Evolutionary conservation across 331 rosid genomes (phyloP), one percentile per base, ranked within the genome.

Genomic region (Phaseolus coccineus): DNA sequence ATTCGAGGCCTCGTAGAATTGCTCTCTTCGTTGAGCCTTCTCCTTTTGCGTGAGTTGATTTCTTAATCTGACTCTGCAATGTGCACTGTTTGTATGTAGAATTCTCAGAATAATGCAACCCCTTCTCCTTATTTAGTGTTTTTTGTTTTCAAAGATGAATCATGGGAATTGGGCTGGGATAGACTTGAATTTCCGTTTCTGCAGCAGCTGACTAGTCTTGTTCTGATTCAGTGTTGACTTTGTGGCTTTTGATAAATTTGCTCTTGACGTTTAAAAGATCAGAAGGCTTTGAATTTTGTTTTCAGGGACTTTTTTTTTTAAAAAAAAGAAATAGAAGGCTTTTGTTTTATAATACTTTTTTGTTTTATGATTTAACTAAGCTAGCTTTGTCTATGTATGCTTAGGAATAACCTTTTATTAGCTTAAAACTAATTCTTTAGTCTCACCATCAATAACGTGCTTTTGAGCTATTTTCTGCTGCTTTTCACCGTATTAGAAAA

Each of bases 11-110:
- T 78, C 94, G 98, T 52, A 86, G 99, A 71, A 95, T 95, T 80
- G 99, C 99, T 74, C 92, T 95, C 64, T 95, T 95, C 63, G 97
- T 95, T 30, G 99, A 95, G 87, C 99, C 99, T 87, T 95, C 99
- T 70, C 99, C 99, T 48, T 95, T 95, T 73, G 93, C 99, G 99
- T 93, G 83, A 89, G 97, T 85, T 0, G 8, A 14, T 48, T 40
- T 63, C 44, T 46, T 28, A 8, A 6, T 65, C 71, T 37, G 13
- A 4, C 6, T 77, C 14, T 65, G 74, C 63, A 19, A 35, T 63
- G 66, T 44, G 16, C 39, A 55, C 80, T 3, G 13, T 80, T 75
- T 77, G 13, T 44, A 0, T 82, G 77, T 71, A 62, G 74, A 59
- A 11, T 47, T 28, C 37, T 78, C 61, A 61, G 4, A 71, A 24